phyloP scores from a whole-genome alignment of 1,139 yeast genomes.

The Debaryomyces udenii region DNA sequence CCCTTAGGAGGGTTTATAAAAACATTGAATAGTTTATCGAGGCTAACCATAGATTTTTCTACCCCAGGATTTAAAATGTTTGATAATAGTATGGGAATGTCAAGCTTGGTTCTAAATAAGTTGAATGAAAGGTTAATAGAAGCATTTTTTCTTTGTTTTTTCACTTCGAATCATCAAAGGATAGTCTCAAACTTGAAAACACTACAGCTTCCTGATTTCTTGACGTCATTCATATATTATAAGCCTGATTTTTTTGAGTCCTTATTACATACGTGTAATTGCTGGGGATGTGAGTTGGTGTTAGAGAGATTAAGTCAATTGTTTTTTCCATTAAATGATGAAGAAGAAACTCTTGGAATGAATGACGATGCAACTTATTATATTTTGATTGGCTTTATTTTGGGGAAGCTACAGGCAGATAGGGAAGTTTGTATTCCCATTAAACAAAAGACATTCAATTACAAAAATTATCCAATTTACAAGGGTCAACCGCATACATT shows the following conservation, averaged over 20 bases:
- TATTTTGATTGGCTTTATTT: conserved; percentile 37
- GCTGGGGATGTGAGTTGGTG: conserved; percentile 40
- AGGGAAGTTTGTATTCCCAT: conserved; percentile 45
- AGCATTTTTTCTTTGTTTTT: conserved; percentile 37
- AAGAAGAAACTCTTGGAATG: conserved; percentile 16
- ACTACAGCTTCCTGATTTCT: conserved; percentile 40
- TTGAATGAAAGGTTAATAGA: conserved; percentile 41
- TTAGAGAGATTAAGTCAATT: conserved; percentile 25
- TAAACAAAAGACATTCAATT: conserved; percentile 29
- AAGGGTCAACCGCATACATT: conserved; percentile 44
- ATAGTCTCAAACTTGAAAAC: conserved; percentile 26
- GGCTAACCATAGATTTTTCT: conserved; percentile 37
- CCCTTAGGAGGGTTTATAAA: conserved; percentile 38
- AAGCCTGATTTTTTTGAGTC: conserved; percentile 42
- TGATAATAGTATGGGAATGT: conserved; percentile 35
- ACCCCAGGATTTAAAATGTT: conserved; percentile 48
- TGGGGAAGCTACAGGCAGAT: conserved; percentile 42
- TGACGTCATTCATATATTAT: conserved; percentile 43
- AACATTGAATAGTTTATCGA: conserved; percentile 25
- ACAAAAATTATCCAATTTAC: conserved; percentile 36
- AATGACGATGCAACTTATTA: conserved; percentile 35
- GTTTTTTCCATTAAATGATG: conserved; percentile 29
- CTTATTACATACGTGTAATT: conserved; percentile 40
- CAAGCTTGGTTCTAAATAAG: conserved; percentile 33
- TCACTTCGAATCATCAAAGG: conserved; percentile 17